Base-by-base conservation (phyloP, 345 rosid species). In the Sonneratia caseolaris region DNA sequence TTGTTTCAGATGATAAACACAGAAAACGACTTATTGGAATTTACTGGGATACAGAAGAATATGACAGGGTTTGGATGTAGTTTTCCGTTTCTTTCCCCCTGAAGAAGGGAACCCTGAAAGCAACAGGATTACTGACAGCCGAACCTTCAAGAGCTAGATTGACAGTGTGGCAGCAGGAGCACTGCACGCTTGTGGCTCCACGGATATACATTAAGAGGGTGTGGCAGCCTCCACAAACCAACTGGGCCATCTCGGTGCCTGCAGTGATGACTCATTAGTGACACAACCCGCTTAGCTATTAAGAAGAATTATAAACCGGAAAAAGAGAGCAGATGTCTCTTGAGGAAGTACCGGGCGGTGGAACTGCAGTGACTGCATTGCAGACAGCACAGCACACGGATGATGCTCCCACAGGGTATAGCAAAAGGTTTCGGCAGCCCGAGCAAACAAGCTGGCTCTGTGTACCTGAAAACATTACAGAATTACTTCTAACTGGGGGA, bases 381-480 rank as follows among this genome's bases (percentile, higher is more conserved):
- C 99, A 95, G n/a, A 95, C 97, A 27, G 99, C 99, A 71, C 99
- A 95, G 75, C 99, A 95, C 36, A 95, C 90, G 27, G 99, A 95
- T 43, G 91, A 82, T 64, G 99, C 99, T 77, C 97, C 99, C 22
- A 82, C 92, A 0, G 99, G 99, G 82, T 89, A 95, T 65, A 92
- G 89, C 74, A 92, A 82, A 65, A 95, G 92, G 76, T 89, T 95
- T 80, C 91, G 83, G 80, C 97, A 92, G 72, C 99, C 99, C 45
- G 97, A 95, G 81, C 99, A 95, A 21, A 95, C 97, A 59, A 95
- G 91, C 82, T 95, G 99, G 82, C 88, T 86, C 79, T 89, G 93
- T 35, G 87, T 86, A 76, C 85, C 84, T 88, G 79, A 64, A 47
- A 57, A 76, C 61, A 64, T 27, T 9, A 10, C 59, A 48, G 45